These are phyloP conservation scores for Pyrenophora teres DNA, from an alignment of 2,329 filamentous ascomycete genomes.

Conservation along the genomic window DNA sequence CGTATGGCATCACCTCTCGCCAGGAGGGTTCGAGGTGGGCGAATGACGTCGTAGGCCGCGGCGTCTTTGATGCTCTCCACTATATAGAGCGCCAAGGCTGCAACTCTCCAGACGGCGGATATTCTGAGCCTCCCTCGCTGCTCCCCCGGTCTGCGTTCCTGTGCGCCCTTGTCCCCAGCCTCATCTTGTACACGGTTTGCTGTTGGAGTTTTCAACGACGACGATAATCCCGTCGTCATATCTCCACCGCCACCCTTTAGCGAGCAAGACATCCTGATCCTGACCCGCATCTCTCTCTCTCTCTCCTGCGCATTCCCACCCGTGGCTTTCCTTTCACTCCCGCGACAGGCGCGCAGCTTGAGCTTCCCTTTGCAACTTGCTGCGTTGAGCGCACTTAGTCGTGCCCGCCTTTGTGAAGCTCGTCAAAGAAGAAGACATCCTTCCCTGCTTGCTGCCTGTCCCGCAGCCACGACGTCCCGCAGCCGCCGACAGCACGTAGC, in stretches of 20 bases:
- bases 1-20: neutral
- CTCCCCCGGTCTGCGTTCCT: constrained; percentile 7
- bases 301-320: constrained; percentile 14
- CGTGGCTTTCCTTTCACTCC: constrained; percentile 17
- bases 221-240: constrained; percentile 23
- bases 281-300: constrained; percentile 5
- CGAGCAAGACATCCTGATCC: constrained; percentile 30
- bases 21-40: neutral
- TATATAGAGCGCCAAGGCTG: constrained; percentile 10
- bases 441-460: constrained; percentile 13
- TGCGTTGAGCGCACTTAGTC: constrained; percentile 12
- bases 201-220: constrained; percentile 6
- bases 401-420: constrained; percentile 11
- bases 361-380: constrained; percentile 1
- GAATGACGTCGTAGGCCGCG: constrained; percentile 23
- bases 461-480: constrained; percentile 3
- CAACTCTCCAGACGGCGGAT: constrained; percentile 6
- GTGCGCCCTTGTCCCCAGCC: constrained; percentile 9
- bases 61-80: constrained; percentile 10
- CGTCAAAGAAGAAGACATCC: neutral
- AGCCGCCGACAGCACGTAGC: constrained; percentile 10
- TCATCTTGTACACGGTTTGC: constrained; percentile 1
- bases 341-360: constrained; percentile 29
- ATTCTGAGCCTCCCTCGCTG: constrained; percentile 9
- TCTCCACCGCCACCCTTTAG: constrained; percentile 43